These are phyloP conservation scores for Rhodosporidiobolus odoratus DNA, from an alignment of 768 basidiomycete genomes.

Conservation along the genomic window DNA sequence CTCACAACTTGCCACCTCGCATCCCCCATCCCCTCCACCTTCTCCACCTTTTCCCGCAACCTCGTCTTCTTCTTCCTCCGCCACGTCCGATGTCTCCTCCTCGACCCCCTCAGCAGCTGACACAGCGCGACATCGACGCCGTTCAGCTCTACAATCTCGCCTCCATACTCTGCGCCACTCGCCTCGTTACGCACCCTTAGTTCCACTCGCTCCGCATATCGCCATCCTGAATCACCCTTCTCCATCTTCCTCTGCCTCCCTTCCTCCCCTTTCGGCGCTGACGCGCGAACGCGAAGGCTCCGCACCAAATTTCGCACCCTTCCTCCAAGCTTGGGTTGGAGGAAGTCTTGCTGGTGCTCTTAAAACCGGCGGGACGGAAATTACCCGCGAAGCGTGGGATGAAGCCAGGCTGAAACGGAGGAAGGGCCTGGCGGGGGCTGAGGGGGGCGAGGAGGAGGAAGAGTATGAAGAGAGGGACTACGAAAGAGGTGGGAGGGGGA, in stretches of 20 bases:
- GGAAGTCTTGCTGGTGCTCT: slow-evolving; percentile 83
- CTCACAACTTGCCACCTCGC: slow-evolving; percentile 52
- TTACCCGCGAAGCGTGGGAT: slow-evolving; percentile 80
- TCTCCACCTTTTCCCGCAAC: slow-evolving; percentile 7
- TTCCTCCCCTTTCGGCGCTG: slow-evolving; percentile 43
- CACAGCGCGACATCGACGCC: not conserved
- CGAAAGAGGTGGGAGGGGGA: not conserved
- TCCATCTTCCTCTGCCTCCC: slow-evolving; percentile 40
- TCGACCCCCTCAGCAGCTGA: not conserved
- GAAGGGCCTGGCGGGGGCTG: slow-evolving; percentile 46
- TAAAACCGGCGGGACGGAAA: slow-evolving; percentile 78
- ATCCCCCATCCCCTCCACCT: slow-evolving; percentile 27
- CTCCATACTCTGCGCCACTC: slow-evolving; percentile 28
- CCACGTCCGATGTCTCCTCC: not conserved
- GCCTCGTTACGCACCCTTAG: slow-evolving; percentile 69
- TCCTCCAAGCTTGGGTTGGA: slow-evolving; percentile 82
- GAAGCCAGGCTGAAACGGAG: slow-evolving; percentile 47
- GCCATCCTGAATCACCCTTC: slow-evolving; percentile 80
- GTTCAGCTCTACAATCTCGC: slow-evolving; percentile 13
- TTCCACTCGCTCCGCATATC: slow-evolving; percentile 65
- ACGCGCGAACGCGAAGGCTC: slow-evolving; percentile 59
- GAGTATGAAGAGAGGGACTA: not conserved
- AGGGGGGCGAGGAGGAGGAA: not conserved
- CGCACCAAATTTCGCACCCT: slow-evolving; percentile 80
- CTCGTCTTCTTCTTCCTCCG: not conserved